Conservation (phyloP, 2,329 filamentous ascomycete genomes). For the Sporothrix protearum region DNA sequence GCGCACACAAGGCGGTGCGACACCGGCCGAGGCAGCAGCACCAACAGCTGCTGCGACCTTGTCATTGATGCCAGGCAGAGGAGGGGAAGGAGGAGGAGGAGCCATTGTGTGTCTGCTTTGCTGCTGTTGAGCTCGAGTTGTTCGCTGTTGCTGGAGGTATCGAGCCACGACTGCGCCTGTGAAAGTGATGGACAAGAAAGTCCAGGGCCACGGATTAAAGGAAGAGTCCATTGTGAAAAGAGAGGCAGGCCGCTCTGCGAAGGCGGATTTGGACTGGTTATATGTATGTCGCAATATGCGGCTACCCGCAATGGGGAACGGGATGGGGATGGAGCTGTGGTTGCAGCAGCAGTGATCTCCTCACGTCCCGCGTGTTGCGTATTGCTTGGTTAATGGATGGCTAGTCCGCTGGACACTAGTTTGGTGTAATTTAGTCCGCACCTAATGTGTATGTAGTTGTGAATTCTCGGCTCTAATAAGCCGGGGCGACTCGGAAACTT, state of each 20-base stretch:
- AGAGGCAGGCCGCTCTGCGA: not conserved
- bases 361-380: not conserved
- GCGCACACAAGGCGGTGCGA: constrained; percentile 29
- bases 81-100: not conserved
- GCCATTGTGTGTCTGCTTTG: constrained; percentile 1
- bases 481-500: not conserved
- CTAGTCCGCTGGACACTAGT: too few species aligned
- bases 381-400: not conserved
- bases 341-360: constrained; percentile 8
- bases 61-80: not conserved
- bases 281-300: not conserved
- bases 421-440: not conserved
- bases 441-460: too few species aligned
- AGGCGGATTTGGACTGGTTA: not conserved
- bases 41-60: not conserved
- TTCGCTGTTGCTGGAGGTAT: not conserved
- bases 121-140: not conserved
- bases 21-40: constrained; percentile 20
- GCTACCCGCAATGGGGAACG: not conserved
- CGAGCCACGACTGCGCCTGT: not conserved
- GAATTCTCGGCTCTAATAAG: constrained; percentile 15
- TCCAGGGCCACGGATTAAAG: not conserved
- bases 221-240: not conserved
- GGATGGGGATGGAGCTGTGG: not conserved
- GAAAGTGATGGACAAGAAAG: not conserved